A percentile compares a stretch with the other conserved stretches of the same genome.
phyloP scores from a whole-genome alignment of 805 yeast species.

The Candida oleophila region DNA sequence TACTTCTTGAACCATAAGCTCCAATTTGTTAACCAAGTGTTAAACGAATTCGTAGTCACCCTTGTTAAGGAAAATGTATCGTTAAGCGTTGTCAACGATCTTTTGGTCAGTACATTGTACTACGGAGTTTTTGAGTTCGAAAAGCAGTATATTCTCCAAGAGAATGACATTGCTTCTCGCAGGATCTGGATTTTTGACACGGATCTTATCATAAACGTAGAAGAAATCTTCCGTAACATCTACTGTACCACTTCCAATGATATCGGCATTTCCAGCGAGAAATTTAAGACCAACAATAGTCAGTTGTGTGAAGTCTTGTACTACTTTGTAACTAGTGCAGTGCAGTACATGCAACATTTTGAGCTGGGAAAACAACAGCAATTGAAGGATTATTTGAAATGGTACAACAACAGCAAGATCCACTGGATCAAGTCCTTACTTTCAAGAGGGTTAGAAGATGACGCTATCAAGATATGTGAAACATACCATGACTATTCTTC shows the following conservation, averaged over 20 bases:
- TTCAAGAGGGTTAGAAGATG: slow-evolving; percentile 45
- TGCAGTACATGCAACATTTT: slow-evolving; percentile 28
- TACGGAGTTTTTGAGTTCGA: slow-evolving; percentile 41
- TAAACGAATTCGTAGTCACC: slow-evolving; percentile 25
- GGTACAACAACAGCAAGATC: slow-evolving; percentile 31
- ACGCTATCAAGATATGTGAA: slow-evolving; percentile 65
- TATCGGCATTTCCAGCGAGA: slow-evolving; percentile 13
- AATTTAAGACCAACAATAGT: slow-evolving; percentile 19
- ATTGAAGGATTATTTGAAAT: slow-evolving; percentile 25
- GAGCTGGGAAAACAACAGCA: slow-evolving; percentile 21
- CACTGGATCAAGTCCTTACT: slow-evolving; percentile 64
- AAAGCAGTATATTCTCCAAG: slow-evolving; percentile 29
- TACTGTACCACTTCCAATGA: slow-evolving; percentile 10
- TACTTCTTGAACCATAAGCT: slow-evolving; percentile 6
- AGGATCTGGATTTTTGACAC: slow-evolving; percentile 52
- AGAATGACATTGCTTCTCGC: slow-evolving; percentile 20
- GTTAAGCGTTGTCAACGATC: slow-evolving; percentile 13
- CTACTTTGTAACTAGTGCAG: slow-evolving; percentile 34
- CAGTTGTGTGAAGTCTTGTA: slow-evolving; percentile 31
- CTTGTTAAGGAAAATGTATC: slow-evolving; percentile 17
- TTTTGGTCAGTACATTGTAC: slow-evolving; percentile 28
- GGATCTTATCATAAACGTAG: slow-evolving; percentile 36
- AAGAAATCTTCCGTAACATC: slow-evolving; percentile 38
- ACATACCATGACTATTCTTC: slow-evolving; percentile 64
- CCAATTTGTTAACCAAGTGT: slow-evolving; percentile 22